phyloP scores from a whole-genome alignment of 495 filamentous ascomycete species.

The Penicillium waksmanii region DNA sequence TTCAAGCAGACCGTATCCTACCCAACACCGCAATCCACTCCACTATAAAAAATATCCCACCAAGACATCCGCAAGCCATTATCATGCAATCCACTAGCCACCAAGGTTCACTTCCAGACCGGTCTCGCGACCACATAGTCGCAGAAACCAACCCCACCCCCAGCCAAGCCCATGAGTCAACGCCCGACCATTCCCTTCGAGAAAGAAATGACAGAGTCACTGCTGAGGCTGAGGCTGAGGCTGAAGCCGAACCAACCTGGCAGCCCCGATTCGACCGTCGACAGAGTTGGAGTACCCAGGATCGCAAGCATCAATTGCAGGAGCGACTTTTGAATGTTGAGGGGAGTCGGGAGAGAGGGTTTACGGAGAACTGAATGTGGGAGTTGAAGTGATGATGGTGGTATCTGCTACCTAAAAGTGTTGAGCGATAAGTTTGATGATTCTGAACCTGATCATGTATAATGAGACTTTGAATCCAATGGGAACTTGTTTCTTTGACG shows the following conservation, averaged over 20 bases:
- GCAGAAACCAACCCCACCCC: not conserved
- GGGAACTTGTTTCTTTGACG: too few species aligned
- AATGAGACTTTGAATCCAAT: too few species aligned
- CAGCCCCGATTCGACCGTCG: constrained; percentile 30
- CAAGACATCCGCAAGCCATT: too few species aligned
- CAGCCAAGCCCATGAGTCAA: not conserved
- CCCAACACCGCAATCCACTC: too few species aligned
- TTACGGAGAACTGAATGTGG: constrained; percentile 27
- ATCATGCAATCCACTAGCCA: too few species aligned
- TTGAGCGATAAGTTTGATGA: not conserved
- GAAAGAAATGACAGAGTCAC: not conserved
- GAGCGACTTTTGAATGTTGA: constrained; percentile 31
- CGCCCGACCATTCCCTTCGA: not conserved
- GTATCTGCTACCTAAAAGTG: too few species aligned
- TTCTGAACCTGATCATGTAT: too few species aligned
- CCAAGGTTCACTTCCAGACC: too few species aligned
- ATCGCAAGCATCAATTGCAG: constrained; percentile 41
- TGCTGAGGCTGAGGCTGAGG: not conserved
- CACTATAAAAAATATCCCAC: too few species aligned
- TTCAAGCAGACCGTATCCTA: too few species aligned
- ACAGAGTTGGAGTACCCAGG: constrained; percentile 43
- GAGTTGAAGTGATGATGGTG: not conserved
- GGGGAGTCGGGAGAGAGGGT: constrained; percentile 33
- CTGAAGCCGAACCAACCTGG: constrained; percentile 16
- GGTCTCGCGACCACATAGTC: too few species aligned